phyloP scores from a whole-genome alignment of 2,329 filamentous ascomycete genomes.

The Cladorrhinum sp. region DNA sequence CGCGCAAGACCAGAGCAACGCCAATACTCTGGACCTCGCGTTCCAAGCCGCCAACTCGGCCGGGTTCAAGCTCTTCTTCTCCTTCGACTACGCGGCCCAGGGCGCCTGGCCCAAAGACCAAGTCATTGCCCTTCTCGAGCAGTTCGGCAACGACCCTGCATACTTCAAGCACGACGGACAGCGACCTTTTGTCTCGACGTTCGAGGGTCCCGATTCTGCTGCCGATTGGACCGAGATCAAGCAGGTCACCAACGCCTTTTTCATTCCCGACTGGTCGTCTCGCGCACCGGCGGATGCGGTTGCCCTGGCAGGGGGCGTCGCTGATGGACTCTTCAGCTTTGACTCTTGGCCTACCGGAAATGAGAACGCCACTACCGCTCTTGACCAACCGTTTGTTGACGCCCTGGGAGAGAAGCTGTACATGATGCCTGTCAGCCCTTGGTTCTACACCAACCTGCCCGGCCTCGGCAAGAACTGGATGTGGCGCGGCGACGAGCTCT shows the following conservation, averaged over 20 bases:
- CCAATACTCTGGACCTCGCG: constrained; percentile 3
- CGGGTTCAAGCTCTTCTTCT: constrained; percentile 20
- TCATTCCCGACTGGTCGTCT: constrained; percentile 47
- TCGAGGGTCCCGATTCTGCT: constrained; percentile 21
- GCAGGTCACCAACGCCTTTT: constrained; percentile 32
- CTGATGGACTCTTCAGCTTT: constrained; percentile 40
- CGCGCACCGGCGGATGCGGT: constrained; percentile 31
- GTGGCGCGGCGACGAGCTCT: constrained; percentile 59
- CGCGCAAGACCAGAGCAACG: constrained; percentile 10
- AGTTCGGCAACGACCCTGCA: constrained; percentile 8
- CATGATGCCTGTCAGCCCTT: constrained; percentile 56
- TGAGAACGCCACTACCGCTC: constrained; percentile 31
- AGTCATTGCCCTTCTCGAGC: constrained; percentile 9
- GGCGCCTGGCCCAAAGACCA: constrained; percentile 15
- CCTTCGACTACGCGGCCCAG: constrained; percentile 17
- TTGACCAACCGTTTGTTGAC: constrained; percentile 35
- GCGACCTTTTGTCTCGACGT: constrained; percentile 1
- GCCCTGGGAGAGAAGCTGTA: constrained; percentile 37
- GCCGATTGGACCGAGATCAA: constrained; percentile 46
- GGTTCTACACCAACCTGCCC: constrained; percentile 59
- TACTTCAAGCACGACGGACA: constrained; percentile 14
- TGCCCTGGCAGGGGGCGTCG: constrained; percentile 18
- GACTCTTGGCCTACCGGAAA: constrained; percentile 37
- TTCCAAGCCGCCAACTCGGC: constrained; percentile 13
- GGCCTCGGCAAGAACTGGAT: constrained; percentile 60